Evolutionary conservation across 2,329 filamentous ascomycete genomes (phyloP), one percentile per base, ranked within the genome.

Genomic region (Aspergillus pseudoviridinutans): DNA sequence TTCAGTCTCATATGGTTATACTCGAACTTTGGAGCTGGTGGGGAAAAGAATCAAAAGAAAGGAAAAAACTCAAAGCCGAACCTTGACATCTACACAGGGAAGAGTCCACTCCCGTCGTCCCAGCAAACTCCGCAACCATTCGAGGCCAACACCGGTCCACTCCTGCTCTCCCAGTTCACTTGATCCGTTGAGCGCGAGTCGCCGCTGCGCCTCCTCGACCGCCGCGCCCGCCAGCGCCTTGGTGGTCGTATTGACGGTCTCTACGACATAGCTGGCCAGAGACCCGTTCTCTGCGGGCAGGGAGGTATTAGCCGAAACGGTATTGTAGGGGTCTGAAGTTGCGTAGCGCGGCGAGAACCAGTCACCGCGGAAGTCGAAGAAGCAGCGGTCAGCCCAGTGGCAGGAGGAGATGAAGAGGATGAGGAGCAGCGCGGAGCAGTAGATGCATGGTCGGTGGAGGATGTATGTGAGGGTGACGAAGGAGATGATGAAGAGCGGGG

Each of bases 401-500:
- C 90, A 94, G 27, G 89, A 92, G 27, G 92, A 95, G 64, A 92
- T 84, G 80, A 97, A 96, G 66, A 99, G 91, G 67, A 97, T 92
- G 64, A 96, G 84, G 51, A 99, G 90, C 54, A 99, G 88, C 61
- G 97, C 87, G 60, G 92, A 96, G 84, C 94, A 99, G 83, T 99
- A 99, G 67, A 96, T 88, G 80, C 94, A 99, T 54, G 94, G 94
- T 55, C 93, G 88, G 78, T 97, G 96, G 68, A 99, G 87, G 77
- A 96, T 90, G 81, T 96, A 97, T 64, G 92, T 96, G 75, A 92
- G 91, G 64, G 91, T 83, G 79, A 99, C 88, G 82, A 94, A 91
- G 77, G 91, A 84, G 78, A 93, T 85, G 73, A 94, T 90, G 79
- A 93, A 92, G 69, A 90, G 84, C 27, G 90, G 90, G 57, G 89